Base-by-base conservation (phyloP, 2,329 filamentous ascomycete genomes). In the Phyllosticta ampelicida region DNA sequence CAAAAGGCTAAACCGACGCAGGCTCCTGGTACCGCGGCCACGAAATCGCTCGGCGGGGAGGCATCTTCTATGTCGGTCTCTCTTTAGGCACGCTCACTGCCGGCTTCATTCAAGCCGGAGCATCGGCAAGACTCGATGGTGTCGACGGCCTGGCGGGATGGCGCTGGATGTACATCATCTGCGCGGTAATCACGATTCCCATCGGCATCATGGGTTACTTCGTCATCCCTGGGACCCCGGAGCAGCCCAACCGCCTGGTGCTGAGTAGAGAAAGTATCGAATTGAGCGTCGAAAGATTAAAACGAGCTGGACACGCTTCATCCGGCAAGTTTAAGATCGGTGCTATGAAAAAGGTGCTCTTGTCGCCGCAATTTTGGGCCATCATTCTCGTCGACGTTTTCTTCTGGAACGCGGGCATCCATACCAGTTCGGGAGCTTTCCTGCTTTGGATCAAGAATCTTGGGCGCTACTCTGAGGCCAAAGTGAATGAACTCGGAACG, bases 401-500 rank as follows among this genome's bases (percentile, higher is more conserved):
- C 21, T 84, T 84, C 68, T 84, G 79, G 78, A 82, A 83, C 60
- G 73, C 74, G 5, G 67, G 74, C n/a, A 60, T 66, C 61, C 76
- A 79, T 52, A 75, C 74, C 1, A 73, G 66, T 6, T 70, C 75
- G 0, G 80, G 78, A 1, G 76, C 74, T 0, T 84, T 79, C 60
- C 65, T 83, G 2, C 71, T 85, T 0, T 84, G 81, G 81, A 69
- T 84, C 52, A 83, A 83, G 67, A 80, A 76, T 58, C 63, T 83
- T 13, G 66, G 75, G 1, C 71, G 77, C 1, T 83, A 75, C 64
- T 71, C 74, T 0, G 70, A 71, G 0, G 68, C 76, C 1, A 70
- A 70, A 11, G 66, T 83, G 53, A 83, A 82, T 63, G 72, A 80
- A 54, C 68, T 82, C 0, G 78, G 77, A 1, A 73, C 78, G 1